Evolutionary conservation across 495 filamentous ascomycete genomes (phyloP), one percentile per base, ranked within the genome.

Genomic region (Apodospora peruviana): DNA sequence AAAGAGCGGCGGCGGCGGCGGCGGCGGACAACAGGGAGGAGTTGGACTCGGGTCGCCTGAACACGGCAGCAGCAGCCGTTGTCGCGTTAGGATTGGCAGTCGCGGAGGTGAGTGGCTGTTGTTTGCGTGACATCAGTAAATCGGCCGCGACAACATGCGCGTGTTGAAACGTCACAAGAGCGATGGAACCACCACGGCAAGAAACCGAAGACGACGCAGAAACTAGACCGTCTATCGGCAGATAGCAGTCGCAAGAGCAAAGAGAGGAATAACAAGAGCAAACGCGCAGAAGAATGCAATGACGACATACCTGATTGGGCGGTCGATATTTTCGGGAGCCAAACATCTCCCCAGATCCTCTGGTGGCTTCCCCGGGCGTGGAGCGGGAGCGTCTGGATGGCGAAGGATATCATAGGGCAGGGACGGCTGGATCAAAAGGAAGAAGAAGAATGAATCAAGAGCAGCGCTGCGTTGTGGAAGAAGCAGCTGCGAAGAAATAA

Each of bases 1-100:
- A 81, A 37, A 96, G 73, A 17, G 90, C 90, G 17, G 90, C 82
- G 8, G 88, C 88, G 2, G 90, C 90, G 7, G 90, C 90, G 5
- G 90, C 86, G 23, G 83, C 83, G 17, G 90, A 93, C 23, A 96
- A 76, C 24, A 96, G 76, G 34, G 78, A 81, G n/a, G 70, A 19
- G 36, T 58, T 71, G 59, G 79, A 79, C 41, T 80, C 68, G 67
- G 79, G 77, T 57, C 81, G 79, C 50, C 85, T 78, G 70, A 91
- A 94, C 50, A 90, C 90, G 70, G 85, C 81, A 55, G 78, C 79
- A 43, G 90, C 90, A 48, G 89, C 89, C 27, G 82, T 79, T 23
- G 88, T 74, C 24, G 85, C 85, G 50, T 84, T 81, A 40, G 87
- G 79, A 58, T 83, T 81, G 29, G 84, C 80, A 34, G 80, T 78